A percentile compares a stretch with the other conserved stretches of the same genome.
These are phyloP conservation scores for Nectriaceae sp. DNA, from an alignment of 2,329 filamentous ascomycete species.

Conservation along the genomic window DNA sequence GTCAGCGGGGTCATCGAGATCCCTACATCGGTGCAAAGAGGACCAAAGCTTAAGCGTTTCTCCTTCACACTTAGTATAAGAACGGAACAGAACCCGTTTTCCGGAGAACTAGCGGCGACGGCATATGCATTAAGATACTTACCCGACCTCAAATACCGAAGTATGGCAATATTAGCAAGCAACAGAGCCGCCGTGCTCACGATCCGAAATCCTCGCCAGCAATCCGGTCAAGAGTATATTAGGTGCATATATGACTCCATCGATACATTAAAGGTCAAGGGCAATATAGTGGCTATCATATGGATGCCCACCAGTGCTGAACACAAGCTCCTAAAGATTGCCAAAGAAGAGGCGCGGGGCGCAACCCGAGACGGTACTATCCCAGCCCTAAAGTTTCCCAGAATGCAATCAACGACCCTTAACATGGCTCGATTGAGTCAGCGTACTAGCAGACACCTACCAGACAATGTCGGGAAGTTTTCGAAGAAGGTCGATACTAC, in stretches of 20 bases:
- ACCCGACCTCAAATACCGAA: constrained; percentile 7
- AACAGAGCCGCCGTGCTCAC: constrained; percentile 19
- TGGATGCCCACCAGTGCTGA: constrained; percentile 11
- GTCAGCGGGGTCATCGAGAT: constrained; percentile 12
- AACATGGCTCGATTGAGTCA: constrained; percentile 8
- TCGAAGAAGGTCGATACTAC: constrained; percentile 18
- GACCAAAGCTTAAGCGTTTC: constrained; percentile 11
- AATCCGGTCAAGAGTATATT: constrained; percentile 22
- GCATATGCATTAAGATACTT: constrained; percentile 15
- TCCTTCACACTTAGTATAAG: constrained; percentile 19
- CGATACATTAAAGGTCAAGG: constrained; percentile 4
- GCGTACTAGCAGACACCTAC: constrained; percentile 7
- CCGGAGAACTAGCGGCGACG: constrained; percentile 16
- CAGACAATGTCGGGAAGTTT: constrained; percentile 14
- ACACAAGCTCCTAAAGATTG: constrained; percentile 7
- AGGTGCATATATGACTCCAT: constrained; percentile 18
- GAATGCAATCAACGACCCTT: constrained; percentile 13
- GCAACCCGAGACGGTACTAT: constrained; percentile 7
- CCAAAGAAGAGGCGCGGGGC: constrained; percentile 11
- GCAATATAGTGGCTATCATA: constrained; percentile 9
- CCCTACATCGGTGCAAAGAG: constrained; percentile 1
- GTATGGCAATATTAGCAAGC: constrained; percentile 11
- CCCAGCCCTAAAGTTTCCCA: constrained; percentile 10
- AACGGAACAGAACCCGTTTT: constrained; percentile 21
- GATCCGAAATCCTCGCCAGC: constrained; percentile 15